A percentile compares a stretch with the other conserved stretches of the same genome.
These are phyloP conservation scores for Corrigiola litoralis DNA, from an alignment of 179 eudicot genomes.

Conservation along the genomic window DNA sequence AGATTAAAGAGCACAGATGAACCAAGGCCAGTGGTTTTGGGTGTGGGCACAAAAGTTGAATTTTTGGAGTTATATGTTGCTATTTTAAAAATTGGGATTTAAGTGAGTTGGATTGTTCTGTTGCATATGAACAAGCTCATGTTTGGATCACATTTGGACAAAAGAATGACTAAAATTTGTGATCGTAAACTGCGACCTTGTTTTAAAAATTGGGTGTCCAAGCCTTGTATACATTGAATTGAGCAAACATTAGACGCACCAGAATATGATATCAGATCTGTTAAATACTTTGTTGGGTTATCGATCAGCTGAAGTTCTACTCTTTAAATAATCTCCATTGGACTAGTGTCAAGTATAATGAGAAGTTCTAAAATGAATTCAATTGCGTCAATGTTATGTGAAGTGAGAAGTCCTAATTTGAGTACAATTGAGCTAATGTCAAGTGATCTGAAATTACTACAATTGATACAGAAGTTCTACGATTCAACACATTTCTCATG, in stretches of 20 bases:
- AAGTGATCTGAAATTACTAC: too few species aligned
- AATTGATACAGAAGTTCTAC: too few species aligned
- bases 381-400: too few species aligned
- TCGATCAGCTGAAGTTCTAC: not conserved
- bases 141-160: not conserved
- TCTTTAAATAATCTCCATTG: not conserved
- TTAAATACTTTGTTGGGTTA: not conserved
- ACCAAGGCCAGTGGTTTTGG: not conserved
- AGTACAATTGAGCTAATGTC: too few species aligned
- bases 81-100: not conserved
- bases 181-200: too few species aligned
- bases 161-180: not conserved
- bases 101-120: not conserved
- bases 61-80: too few species aligned
- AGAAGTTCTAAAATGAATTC: too few species aligned
- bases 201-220: not conserved
- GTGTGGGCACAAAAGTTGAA: not conserved
- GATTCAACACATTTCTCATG: too few species aligned
- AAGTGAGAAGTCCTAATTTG: too few species aligned
- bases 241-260: not conserved
- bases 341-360: too few species aligned
- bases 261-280: not conserved
- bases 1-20: not conserved
- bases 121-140: not conserved
- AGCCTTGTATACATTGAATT: not conserved